These are phyloP conservation scores for Epichloe festucae DNA, from an alignment of 2,329 filamentous ascomycete genomes.

Conservation along the genomic window DNA sequence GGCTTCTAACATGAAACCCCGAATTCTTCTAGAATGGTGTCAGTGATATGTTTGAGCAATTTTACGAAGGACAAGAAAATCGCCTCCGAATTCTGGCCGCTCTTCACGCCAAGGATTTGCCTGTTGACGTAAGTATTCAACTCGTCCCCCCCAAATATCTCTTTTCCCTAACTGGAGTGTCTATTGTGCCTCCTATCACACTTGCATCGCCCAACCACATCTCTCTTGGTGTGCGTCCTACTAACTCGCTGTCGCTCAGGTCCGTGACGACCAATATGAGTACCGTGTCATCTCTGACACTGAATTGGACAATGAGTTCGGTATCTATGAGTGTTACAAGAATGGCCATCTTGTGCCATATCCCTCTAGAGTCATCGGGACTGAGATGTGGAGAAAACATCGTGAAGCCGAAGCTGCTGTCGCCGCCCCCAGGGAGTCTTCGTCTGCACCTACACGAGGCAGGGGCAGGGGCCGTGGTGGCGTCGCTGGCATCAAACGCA, in stretches of 20 bases:
- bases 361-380: slow-evolving; percentile 28
- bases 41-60: slow-evolving; percentile 26
- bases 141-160: neutral
- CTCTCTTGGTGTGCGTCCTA: slow-evolving; percentile 3
- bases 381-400: slow-evolving; percentile 27
- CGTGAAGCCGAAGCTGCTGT: slow-evolving; percentile 25
- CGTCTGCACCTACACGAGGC: slow-evolving; percentile 16
- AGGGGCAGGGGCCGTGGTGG: slow-evolving; percentile 22
- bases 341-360: slow-evolving; percentile 32
- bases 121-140: slow-evolving; percentile 33
- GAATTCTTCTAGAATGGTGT: slow-evolving; percentile 20
- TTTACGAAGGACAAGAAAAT: slow-evolving; percentile 32
- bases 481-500: slow-evolving; percentile 31
- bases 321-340: slow-evolving; percentile 27
- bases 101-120: slow-evolving; percentile 30
- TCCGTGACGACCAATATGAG: slow-evolving; percentile 30
- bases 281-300: slow-evolving; percentile 32
- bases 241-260: slow-evolving; percentile 14
- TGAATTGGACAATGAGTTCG: slow-evolving; percentile 29
- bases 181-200: neutral
- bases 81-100: slow-evolving; percentile 32
- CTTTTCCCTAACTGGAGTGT: slow-evolving; percentile 1
- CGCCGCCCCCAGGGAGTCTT: slow-evolving; percentile 14
- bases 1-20: neutral
- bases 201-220: neutral